These are phyloP conservation scores for Ramaria sp. DNA, from an alignment of 768 basidiomycete genomes.

Conservation along the genomic window DNA sequence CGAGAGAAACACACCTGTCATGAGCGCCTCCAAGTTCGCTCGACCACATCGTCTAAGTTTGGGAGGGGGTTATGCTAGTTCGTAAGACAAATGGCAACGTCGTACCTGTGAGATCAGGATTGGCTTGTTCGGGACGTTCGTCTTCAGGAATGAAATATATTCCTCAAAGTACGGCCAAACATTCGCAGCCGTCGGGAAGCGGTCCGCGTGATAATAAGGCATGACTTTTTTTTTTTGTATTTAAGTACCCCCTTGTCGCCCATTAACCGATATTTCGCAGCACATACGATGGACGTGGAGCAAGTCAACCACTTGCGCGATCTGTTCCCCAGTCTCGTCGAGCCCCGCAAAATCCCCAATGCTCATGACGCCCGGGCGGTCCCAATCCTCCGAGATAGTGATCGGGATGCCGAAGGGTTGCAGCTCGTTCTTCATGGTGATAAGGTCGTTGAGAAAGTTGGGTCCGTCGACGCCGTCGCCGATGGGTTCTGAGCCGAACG, in stretches of 20 bases:
- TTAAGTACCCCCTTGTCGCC: no score
- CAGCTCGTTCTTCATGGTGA: neutral
- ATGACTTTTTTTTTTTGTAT: neutral
- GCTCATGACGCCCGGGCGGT: slow-evolving; percentile 5
- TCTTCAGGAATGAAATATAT: slow-evolving; percentile 4
- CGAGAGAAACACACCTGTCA: slow-evolving; percentile 1
- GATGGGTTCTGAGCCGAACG: slow-evolving; percentile 13
- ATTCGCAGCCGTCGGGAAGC: slow-evolving; percentile 2
- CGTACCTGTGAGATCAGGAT: slow-evolving; percentile 4
- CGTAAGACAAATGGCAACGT: no score
- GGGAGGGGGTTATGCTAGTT: slow-evolving; percentile 8
- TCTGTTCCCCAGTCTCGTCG: neutral
- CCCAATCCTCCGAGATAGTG: slow-evolving; percentile 14
- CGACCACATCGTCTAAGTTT: slow-evolving; percentile 32
- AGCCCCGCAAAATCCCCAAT: neutral
- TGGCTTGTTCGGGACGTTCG: neutral
- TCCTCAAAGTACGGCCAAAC: slow-evolving; percentile 9
- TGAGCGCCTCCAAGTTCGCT: slow-evolving; percentile 29
- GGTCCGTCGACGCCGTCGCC: slow-evolving; percentile 12
- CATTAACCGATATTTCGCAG: no score
- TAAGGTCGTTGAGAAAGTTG: slow-evolving; percentile 7
- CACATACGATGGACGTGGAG: slow-evolving; percentile 13
- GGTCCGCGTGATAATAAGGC: slow-evolving; percentile 9
- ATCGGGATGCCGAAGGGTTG: slow-evolving; percentile 8
- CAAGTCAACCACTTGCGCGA: slow-evolving; percentile 9